These are phyloP conservation scores for Trichosanthes cucumerina DNA, from an alignment of 306 rosid species.

Conservation along the genomic window DNA sequence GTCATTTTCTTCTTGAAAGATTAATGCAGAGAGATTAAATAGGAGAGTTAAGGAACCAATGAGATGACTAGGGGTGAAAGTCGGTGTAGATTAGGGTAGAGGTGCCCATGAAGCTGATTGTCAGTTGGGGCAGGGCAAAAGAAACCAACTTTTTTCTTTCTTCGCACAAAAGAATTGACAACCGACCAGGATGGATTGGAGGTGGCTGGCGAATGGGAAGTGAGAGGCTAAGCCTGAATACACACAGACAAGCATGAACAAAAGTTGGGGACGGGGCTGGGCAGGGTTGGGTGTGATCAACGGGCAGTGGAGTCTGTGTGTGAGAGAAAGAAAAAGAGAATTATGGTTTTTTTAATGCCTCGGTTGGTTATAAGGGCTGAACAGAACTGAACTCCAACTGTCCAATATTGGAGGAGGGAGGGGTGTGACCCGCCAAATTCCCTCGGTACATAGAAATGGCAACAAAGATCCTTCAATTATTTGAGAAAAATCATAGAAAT, in stretches of 20 bases:
- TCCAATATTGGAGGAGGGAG: too few relatives aligned
- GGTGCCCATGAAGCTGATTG: background rate
- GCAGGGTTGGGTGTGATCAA: background rate
- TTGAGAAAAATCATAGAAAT: background rate
- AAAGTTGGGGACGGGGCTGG: background rate
- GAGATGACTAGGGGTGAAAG: background rate
- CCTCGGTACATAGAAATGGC: background rate
- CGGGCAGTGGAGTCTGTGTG: background rate
- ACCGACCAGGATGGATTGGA: background rate
- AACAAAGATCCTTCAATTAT: background rate
- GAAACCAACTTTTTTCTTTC: background rate
- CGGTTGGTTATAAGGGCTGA: background rate
- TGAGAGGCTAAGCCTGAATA: background rate
- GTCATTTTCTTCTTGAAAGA: background rate
- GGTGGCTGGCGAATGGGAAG: background rate
- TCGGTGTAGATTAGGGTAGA: background rate
- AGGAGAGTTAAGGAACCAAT: background rate
- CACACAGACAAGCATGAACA: background rate
- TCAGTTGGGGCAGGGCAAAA: background rate
- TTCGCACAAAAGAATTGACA: background rate
- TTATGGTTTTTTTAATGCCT: background rate
- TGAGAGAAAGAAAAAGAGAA: background rate
- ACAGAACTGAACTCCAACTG: background rate
- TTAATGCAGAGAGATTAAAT: background rate
- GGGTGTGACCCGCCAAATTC: background rate